Base-by-base conservation (phyloP, 2,329 filamentous ascomycete species). In the Arthrobotrys iridis region DNA sequence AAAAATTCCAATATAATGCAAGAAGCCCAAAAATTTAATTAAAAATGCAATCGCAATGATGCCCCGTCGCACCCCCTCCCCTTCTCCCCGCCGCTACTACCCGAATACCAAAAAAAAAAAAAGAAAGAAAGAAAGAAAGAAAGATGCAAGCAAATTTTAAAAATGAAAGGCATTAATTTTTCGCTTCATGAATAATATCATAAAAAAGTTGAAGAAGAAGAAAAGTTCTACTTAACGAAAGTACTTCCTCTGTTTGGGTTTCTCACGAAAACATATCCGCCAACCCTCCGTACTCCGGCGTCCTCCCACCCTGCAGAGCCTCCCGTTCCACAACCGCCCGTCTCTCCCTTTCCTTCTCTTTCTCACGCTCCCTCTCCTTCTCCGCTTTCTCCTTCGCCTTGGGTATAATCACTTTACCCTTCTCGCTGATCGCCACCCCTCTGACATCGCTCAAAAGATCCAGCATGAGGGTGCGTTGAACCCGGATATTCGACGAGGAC, bases 351-450 rank as follows among this genome's bases (percentile, higher is more conserved):
- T 78, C 78, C 57, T 78, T 79, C 67, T 79, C 78, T 37, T 79
- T 82, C 72, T 80, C 83, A 83, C 83, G 83, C 75, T 83, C 84
- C 66, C 81, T 80, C 77, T 82, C 81, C 78, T 83, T 83, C 72
- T 84, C 80, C 66, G 81, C 83, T 45, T 81, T 81, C 15, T 81
- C 80, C 78, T 85, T 85, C 24, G 82, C 82, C 55, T 75, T 67
- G 80, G 79, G 4, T 81, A 81, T 46, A 83, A 82, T 46, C 85
- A 99, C 88, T 82, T 92, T 95, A 24, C 95, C 95, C 84, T 95
- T 91, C 83, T 99, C 95, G 5, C 93, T 92, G 66, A 99, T 92
- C 79, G 93, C 94, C 4, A 98, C 90, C 0, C 95, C 95, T 78
- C 96, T 89, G 4, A 99, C 86, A 45, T 93, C 90, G 78, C 93